Conservation (phyloP, 108 stramenopile species). For the Nannochloropsis salina region DNA sequence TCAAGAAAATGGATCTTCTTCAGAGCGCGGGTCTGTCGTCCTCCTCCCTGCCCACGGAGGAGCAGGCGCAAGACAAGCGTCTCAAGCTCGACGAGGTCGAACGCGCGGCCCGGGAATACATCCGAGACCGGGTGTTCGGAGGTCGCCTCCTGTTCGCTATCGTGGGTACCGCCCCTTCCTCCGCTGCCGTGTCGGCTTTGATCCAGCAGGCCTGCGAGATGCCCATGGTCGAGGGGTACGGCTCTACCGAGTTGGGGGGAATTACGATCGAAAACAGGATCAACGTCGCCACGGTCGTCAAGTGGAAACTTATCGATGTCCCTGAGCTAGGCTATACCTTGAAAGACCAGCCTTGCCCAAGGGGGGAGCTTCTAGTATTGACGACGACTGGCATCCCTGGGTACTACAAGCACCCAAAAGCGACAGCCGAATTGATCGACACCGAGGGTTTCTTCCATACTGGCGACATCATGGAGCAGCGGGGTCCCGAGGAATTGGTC, state of each 20-base stretch:
- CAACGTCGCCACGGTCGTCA: not conserved
- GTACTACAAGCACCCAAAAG: not conserved
- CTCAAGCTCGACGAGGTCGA: not conserved
- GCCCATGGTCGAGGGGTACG: not conserved
- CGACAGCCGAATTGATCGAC: not conserved
- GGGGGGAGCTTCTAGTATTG: not conserved
- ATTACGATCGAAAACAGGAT: conserved; percentile 4
- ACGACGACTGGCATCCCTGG: not conserved
- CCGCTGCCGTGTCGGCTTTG: not conserved
- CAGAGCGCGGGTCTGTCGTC: not conserved
- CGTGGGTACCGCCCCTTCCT: not conserved
- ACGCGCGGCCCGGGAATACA: not conserved
- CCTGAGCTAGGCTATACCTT: conserved; percentile 4
- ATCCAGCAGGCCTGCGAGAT: not conserved
- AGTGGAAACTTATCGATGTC: not conserved
- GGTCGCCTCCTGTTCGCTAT: not conserved
- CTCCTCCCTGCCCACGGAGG: not conserved
- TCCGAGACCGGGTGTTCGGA: conserved; percentile 10
- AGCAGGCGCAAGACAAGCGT: too few relatives aligned
- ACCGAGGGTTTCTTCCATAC: not conserved
- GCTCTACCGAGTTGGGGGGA: not conserved
- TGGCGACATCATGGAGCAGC: not conserved
- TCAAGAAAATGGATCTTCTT: not conserved
- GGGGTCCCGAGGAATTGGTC: not conserved
- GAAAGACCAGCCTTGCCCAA: not conserved